Evolutionary conservation across 2,329 filamentous ascomycete species (phyloP).

Genomic region (Exophiala lecanii-corni): DNA sequence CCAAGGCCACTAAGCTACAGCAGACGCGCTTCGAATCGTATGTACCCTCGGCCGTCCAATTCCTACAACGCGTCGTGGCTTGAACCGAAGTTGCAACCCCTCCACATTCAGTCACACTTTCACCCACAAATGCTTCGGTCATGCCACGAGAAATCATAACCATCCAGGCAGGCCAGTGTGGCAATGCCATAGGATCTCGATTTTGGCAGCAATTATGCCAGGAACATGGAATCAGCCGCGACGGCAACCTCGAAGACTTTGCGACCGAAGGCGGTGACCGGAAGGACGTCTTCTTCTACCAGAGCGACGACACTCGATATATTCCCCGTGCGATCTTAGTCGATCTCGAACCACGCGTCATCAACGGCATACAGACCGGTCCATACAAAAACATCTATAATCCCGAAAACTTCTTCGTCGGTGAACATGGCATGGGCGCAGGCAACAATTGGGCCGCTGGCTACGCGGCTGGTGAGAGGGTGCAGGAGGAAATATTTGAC

Average conservation of each 20-base stretch:
- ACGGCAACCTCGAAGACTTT: conserved; percentile 96
- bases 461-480: conserved; percentile 84
- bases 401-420: conserved; percentile 96
- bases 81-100: too few species aligned
- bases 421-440: conserved; percentile 87
- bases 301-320: conserved; percentile 96
- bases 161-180: conserved; percentile 76
- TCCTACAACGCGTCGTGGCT: too few species aligned
- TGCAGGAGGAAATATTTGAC: conserved; percentile 96
- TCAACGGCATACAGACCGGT: conserved; percentile 87
- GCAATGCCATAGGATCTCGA: conserved; percentile 62
- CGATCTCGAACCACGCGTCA: conserved; percentile 86
- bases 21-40: too few species aligned
- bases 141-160: conserved; percentile 84
- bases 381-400: conserved; percentile 99
- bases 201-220: conserved; percentile 99
- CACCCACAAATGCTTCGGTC: too few species aligned
- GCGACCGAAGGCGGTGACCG: conserved; percentile 95
- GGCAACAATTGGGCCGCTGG: conserved; percentile 99
- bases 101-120: too few species aligned
- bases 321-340: conserved; percentile 94
- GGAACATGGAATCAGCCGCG: conserved; percentile 95
- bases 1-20: too few species aligned
- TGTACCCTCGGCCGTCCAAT: too few species aligned
- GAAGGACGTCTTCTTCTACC: conserved; percentile 99